These are phyloP conservation scores for Fusarium sp. DNA, from an alignment of 2,329 filamentous ascomycete species.

Conservation along the genomic window DNA sequence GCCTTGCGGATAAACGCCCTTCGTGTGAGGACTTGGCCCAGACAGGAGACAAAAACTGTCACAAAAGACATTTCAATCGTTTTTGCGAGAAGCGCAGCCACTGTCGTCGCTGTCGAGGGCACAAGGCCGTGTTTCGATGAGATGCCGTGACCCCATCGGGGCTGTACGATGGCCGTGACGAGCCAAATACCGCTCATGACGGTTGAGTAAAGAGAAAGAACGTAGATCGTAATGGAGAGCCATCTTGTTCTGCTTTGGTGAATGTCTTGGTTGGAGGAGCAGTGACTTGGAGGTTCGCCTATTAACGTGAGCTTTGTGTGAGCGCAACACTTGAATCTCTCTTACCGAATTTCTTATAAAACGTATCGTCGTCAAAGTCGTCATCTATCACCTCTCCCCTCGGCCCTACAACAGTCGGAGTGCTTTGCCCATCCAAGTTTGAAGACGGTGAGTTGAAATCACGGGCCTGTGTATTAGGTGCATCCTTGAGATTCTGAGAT, in stretches of 20 bases:
- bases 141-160: slow-evolving; percentile 71
- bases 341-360: slow-evolving; percentile 49
- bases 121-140: slow-evolving; percentile 64
- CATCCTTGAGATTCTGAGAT: slow-evolving; percentile 1
- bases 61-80: slow-evolving; percentile 83
- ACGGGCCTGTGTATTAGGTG: slow-evolving; percentile 11
- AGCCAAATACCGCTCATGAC: slow-evolving; percentile 75
- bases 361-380: slow-evolving; percentile 46
- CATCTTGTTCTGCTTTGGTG: slow-evolving; percentile 54
- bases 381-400: slow-evolving; percentile 33
- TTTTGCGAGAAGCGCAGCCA: slow-evolving; percentile 79
- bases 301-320: slow-evolving; percentile 11
- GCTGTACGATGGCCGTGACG: slow-evolving; percentile 69
- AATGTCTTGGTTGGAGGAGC: slow-evolving; percentile 49
- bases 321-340: neutral
- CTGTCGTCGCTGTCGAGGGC: slow-evolving; percentile 73
- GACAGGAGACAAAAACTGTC: slow-evolving; percentile 78
- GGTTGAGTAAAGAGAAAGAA: slow-evolving; percentile 72
- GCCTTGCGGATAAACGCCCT: slow-evolving; percentile 71
- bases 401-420: slow-evolving; percentile 24
- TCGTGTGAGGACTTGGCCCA: slow-evolving; percentile 81
- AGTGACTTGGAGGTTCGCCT: slow-evolving; percentile 49
- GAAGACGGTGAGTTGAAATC: slow-evolving; percentile 5
- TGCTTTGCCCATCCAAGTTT: neutral
- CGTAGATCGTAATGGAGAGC: slow-evolving; percentile 61